These are phyloP conservation scores for Stemphylium beticola DNA, from an alignment of 2,329 filamentous ascomycete species.

Conservation along the genomic window DNA sequence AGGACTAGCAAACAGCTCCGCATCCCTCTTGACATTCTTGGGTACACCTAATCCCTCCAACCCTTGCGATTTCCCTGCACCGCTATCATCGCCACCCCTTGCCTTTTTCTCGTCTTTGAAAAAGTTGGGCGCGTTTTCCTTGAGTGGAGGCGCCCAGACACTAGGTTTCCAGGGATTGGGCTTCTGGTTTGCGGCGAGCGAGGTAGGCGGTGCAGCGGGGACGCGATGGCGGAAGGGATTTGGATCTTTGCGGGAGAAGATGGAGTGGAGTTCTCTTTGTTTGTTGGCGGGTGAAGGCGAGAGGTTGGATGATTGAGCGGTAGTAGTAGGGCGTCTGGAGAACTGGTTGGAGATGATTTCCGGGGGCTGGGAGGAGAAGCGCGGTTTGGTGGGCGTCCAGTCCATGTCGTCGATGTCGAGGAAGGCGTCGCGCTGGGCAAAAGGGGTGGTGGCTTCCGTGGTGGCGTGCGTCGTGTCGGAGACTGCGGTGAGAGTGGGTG, in stretches of 20 bases:
- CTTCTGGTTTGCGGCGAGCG: constrained; percentile 58
- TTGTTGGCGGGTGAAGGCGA: constrained; percentile 11
- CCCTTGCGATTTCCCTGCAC: constrained; percentile 19
- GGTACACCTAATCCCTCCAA: constrained; percentile 34
- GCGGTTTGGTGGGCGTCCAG: constrained; percentile 65
- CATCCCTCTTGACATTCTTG: constrained; percentile 35
- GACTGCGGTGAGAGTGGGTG: constrained; percentile 38
- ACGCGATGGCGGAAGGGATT: constrained; percentile 73
- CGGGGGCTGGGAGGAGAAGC: constrained; percentile 47
- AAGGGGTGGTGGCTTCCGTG: constrained; percentile 36
- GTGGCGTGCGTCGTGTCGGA: constrained; percentile 34
- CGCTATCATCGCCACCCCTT: constrained; percentile 6
- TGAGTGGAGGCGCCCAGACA: constrained; percentile 56
- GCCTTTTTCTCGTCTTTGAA: constrained; percentile 52
- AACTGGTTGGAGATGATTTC: constrained; percentile 30
- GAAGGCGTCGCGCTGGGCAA: constrained; percentile 15
- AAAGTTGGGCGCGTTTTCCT: constrained; percentile 59
- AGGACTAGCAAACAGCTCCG: constrained; percentile 38
- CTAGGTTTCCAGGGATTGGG: constrained; percentile 64
- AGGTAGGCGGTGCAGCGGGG: constrained; percentile 69
- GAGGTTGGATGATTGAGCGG: background rate
- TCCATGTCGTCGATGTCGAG: constrained; percentile 69
- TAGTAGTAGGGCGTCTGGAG: background rate
- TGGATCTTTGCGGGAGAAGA: constrained; percentile 44
- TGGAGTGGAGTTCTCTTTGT: constrained; percentile 22